A percentile compares a stretch with the other conserved stretches of the same genome.
These are phyloP conservation scores for Quercus parvula DNA, from an alignment of 306 rosid species.

Conservation along the genomic window DNA sequence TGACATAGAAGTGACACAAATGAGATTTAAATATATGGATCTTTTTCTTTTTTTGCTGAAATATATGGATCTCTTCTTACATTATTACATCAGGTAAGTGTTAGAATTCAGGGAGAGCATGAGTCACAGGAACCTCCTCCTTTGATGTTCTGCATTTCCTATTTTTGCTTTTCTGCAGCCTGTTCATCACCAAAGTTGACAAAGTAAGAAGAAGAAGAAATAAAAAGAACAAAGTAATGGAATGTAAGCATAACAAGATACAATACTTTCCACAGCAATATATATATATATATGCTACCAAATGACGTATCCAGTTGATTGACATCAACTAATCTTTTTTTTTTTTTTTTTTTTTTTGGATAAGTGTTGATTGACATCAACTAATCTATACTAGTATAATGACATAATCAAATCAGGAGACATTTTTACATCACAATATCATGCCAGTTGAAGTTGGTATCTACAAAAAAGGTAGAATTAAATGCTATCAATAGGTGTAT, in stretches of 20 bases:
- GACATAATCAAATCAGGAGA: neutral
- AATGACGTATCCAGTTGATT: neutral
- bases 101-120: too few species aligned
- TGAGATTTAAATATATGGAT: too few species aligned
- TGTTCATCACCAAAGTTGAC: constrained; percentile 37
- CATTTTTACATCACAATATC: neutral
- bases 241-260: neutral
- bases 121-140: neutral
- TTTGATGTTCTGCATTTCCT: constrained; percentile 1
- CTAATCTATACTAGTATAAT: too few species aligned
- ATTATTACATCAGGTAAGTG: too few species aligned
- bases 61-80: too few species aligned
- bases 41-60: too few species aligned
- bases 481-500: neutral
- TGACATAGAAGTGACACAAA: too few species aligned
- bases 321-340: neutral
- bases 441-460: neutral
- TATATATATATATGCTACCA: neutral
- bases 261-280: neutral
- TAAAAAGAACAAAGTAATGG: constrained; percentile 6
- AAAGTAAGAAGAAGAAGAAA: constrained; percentile 19
- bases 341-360: too few species aligned
- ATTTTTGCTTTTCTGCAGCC: constrained; percentile 64
- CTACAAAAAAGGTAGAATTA: neutral
- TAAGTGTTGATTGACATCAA: neutral